phyloP scores from a whole-genome alignment of 495 filamentous ascomycete species.

The Glarea lozoyensis region DNA sequence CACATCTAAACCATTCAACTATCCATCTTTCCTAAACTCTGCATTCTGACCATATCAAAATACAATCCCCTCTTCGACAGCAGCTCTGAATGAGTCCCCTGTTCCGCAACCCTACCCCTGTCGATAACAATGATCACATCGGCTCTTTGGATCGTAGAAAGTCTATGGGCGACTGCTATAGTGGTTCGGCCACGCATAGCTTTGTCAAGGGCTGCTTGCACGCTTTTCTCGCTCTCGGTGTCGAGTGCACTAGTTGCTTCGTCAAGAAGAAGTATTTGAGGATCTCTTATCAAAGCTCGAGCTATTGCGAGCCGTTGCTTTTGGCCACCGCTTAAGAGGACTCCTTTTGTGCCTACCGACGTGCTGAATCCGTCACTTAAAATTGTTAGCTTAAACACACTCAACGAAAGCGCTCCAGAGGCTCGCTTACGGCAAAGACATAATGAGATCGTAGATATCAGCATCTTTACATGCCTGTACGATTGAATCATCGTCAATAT shows the following conservation, averaged over 20 bases:
- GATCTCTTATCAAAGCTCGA: slow-evolving; percentile 66
- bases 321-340: slow-evolving; percentile 73
- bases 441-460: slow-evolving; percentile 89
- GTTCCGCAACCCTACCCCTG: slow-evolving; percentile 62
- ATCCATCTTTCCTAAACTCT: slow-evolving; percentile 57
- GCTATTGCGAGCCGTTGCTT: slow-evolving; percentile 80
- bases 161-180: slow-evolving; percentile 68
- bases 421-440: slow-evolving; percentile 60
- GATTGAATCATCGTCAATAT: slow-evolving; percentile 61
- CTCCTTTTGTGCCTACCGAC: slow-evolving; percentile 65
- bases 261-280: slow-evolving; percentile 66
- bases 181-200: slow-evolving; percentile 69
- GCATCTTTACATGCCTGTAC: slow-evolving; percentile 74
- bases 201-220: slow-evolving; percentile 70
- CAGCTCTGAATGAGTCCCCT: slow-evolving; percentile 61
- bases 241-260: slow-evolving; percentile 79
- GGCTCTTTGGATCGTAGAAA: slow-evolving; percentile 74
- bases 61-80: slow-evolving; percentile 61
- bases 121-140: slow-evolving; percentile 82
- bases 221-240: slow-evolving; percentile 72
- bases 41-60: slow-evolving; percentile 67
- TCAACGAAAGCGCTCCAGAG: too few relatives aligned
- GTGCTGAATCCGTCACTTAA: slow-evolving; percentile 72
- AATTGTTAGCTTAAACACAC: too few relatives aligned
- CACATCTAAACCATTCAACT: too few relatives aligned